These are phyloP conservation scores for Dorcoceras hygrometricum DNA, from an alignment of 257 asterid species.

Conservation along the genomic window DNA sequence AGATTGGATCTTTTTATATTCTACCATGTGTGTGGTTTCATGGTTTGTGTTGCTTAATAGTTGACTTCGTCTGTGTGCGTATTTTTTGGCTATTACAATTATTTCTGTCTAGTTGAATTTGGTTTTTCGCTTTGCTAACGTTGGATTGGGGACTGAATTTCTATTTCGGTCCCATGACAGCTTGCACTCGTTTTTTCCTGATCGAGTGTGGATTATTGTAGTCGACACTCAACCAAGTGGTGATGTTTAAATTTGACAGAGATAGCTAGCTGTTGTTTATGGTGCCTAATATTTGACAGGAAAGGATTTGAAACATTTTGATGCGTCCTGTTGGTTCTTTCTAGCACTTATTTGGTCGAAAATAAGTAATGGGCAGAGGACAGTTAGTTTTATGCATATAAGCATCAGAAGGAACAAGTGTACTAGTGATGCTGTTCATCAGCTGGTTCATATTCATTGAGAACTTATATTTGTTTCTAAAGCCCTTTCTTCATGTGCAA, in stretches of 20 bases:
- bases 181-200: slow-evolving; percentile 1
- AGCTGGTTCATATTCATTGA: too few species aligned
- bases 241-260: neutral
- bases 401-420: neutral
- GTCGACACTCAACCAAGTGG: slow-evolving; percentile 12
- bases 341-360: neutral
- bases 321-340: neutral
- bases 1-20: slow-evolving; percentile 3
- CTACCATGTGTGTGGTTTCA: neutral
- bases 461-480: too few species aligned
- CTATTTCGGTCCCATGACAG: slow-evolving; percentile 1
- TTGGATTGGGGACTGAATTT: neutral
- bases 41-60: slow-evolving; percentile 12
- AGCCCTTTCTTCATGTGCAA: too few species aligned
- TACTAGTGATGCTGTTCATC: neutral
- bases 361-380: neutral
- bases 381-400: neutral
- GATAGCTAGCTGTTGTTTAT: neutral
- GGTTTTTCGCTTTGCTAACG: slow-evolving; percentile 9
- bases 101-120: neutral
- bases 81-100: neutral
- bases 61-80: slow-evolving; percentile 23
- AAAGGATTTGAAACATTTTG: neutral
- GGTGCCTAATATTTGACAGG: neutral
- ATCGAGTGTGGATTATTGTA: slow-evolving; percentile 7